Evolutionary conservation across 495 filamentous ascomycete species (phyloP).

Genomic region (Hypoxylon rickii): DNA sequence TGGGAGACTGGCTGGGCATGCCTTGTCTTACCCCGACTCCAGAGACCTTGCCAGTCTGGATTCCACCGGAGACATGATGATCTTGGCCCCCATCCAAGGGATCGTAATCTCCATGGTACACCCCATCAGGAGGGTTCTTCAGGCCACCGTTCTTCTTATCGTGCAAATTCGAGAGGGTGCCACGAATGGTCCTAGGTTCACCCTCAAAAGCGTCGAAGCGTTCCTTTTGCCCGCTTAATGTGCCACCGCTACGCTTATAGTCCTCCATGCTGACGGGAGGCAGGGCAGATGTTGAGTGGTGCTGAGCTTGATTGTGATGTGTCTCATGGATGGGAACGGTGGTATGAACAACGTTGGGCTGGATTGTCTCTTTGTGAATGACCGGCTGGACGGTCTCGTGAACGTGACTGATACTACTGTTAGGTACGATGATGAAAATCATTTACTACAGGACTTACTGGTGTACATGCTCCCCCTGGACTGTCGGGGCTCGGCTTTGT

Average conservation of each 20-base stretch:
- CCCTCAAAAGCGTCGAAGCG: conserved; percentile 61
- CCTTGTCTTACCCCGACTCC: background rate
- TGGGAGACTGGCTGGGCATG: conserved; percentile 13
- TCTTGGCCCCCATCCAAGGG: conserved; percentile 15
- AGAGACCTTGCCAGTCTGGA: conserved; percentile 3
- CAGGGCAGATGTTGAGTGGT: conserved; percentile 61
- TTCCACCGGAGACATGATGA: conserved; percentile 1
- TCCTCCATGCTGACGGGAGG: conserved; percentile 65
- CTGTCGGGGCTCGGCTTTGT: conserved; percentile 46
- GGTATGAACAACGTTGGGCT: conserved; percentile 67
- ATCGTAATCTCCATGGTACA: conserved; percentile 25
- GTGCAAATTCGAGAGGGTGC: conserved; percentile 30
- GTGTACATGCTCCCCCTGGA: conserved; percentile 66
- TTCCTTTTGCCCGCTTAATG: conserved; percentile 57
- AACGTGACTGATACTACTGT: conserved; percentile 43
- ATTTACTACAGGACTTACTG: conserved; percentile 45
- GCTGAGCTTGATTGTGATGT: conserved; percentile 63
- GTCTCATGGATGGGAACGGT: conserved; percentile 70
- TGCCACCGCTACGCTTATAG: conserved; percentile 62
- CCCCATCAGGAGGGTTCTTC: conserved; percentile 14
- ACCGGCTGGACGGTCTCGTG: conserved; percentile 69
- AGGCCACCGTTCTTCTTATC: conserved; percentile 19
- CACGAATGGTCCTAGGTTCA: conserved; percentile 55
- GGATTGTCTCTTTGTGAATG: conserved; percentile 66
- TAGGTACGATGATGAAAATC: background rate